Evolutionary conservation across 306 rosid genomes (phyloP), one percentile per base, ranked within the genome.

Genomic region (Pachyrhizus erosus): DNA sequence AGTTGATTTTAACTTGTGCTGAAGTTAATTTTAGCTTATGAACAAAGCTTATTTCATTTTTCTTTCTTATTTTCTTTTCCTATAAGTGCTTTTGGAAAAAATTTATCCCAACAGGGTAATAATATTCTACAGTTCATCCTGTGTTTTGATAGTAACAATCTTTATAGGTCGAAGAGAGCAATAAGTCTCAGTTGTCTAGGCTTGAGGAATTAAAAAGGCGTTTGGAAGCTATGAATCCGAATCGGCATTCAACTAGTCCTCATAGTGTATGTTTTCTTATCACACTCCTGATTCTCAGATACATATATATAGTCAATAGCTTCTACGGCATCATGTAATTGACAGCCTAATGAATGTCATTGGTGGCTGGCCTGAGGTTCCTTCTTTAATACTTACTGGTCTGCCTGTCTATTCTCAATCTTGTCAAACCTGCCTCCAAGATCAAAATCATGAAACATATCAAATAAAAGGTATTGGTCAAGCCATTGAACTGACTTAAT

Each of bases 191-290:
- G 85, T 88, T 93, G 65, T 17, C 91, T 21, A 87, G 98, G 84
- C 91, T 95, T 39, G 99, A 90, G 87, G 98, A 93, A 89, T 84
- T 95, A 81, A 93, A 93, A 88, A 88, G 97, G 81, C 82, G 99
- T 76, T 80, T 93, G 54, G 98, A 95, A 83, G 99, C 98, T 57
- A 58, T 96, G 91, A 96, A 93, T 84, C 97, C 93, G 7, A 73
- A 58, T 74, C 88, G 89, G 57, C 86, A 78, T 2, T 87, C 93
- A 18, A 77, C 82, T 80, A 83, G 86, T 11, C 45, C 60, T 81
- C 62, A 88, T 82, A 84, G 68, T 70, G 98, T 95, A 86, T 45
- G 95, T 73, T 79, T 76, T 81, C 57, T 74, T 43, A 66, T 73
- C 37, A 39, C 52, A 15, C 31, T 51, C 68, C 49, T 33, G 20